Percentiles rank a stretch among this genome's conserved stretches.
These are phyloP conservation scores for Metarhizium brunneum DNA, from an alignment of 2,329 filamentous ascomycete species.

Conservation along the genomic window DNA sequence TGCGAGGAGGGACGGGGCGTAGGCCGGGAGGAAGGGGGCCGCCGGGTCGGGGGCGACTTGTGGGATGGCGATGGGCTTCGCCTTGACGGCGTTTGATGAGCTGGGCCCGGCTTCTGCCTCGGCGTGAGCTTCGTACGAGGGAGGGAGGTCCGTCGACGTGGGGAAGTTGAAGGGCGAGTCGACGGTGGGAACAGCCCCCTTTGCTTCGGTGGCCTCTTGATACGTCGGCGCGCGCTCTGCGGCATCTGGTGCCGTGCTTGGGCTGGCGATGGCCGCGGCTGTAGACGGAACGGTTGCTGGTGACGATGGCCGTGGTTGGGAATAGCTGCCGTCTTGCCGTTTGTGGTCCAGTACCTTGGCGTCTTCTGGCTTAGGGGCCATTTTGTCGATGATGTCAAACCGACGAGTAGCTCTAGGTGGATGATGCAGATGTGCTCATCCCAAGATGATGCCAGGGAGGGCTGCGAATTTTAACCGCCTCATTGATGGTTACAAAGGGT, in stretches of 20 bases:
- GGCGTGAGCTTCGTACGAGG: constrained; percentile 16
- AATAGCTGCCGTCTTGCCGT: background rate
- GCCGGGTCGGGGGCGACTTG: constrained; percentile 24
- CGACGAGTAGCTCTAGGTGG: background rate
- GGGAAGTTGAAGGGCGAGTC: constrained; percentile 31
- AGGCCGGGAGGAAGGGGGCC: constrained; percentile 30
- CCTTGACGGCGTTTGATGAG: background rate
- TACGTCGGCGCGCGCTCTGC: constrained; percentile 7
- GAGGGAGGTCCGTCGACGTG: constrained; percentile 14
- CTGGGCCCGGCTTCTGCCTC: background rate
- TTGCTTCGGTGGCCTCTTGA: background rate
- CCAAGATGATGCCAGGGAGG: background rate
- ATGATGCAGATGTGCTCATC: background rate
- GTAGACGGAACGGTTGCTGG: background rate
- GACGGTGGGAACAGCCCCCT: constrained; percentile 7
- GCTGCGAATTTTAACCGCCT: background rate
- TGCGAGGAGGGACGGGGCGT: constrained; percentile 26
- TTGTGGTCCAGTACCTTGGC: background rate
- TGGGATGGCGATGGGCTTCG: constrained; percentile 30
- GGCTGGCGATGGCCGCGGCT: background rate
- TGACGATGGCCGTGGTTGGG: background rate
- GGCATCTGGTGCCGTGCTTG: background rate
- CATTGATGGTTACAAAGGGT: background rate
- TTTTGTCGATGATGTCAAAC: background rate
- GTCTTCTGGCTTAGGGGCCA: background rate